Evolutionary conservation across 1,284 basidiomycete genomes (phyloP), one percentile per base, ranked within the genome.

Genomic region (Ganoderma boninense): DNA sequence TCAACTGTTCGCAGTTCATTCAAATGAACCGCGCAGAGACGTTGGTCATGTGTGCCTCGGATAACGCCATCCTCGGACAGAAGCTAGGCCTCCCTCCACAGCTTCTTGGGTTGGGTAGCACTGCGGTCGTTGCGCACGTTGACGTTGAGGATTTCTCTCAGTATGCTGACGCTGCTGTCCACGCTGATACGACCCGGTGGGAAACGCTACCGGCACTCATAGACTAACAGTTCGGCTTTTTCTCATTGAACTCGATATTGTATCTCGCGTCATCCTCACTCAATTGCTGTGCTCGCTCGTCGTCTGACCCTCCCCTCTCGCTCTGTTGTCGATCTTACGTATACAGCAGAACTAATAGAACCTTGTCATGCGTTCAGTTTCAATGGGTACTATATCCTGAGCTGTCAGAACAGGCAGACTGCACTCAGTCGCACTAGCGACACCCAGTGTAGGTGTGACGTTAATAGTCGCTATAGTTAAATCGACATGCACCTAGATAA

Each of bases 11-110:
- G 13, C 56, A 80, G 79, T 79, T 79, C 68, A 69, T 80, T 13
- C 75, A 76, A 32, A 77, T 77, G 70, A 75, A 77, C 32, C 73
- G 73, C n/a, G 64, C 72, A 18, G 71, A 74, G 62, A 64, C 73
- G 1, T 69, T 80, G n/a, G 79, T 76, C 0, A 76, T 79, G 67
- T 77, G 71, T 62, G 75, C 75, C 6, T 74, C 76, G 8, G 75
- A 74, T 16, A 78, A 77, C 68, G 40, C 65, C 2, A 62, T 63
- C 18, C 65, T 80, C 7, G 67, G 63, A 2, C 64, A 75, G 42
- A 75, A 74, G 26, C 71, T 80, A 2, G 72, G 64, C 0, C 64
- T 79, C 1, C 75, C 78, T 8, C 62, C 72, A 1, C 70, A 76
- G 18, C 73, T 79, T 2, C 49, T 75, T 14, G 77, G 77, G 3